A percentile compares a stretch with the other conserved stretches of the same genome.
phyloP scores from a whole-genome alignment of 257 asterid genomes.

The Prunella vulgaris region DNA sequence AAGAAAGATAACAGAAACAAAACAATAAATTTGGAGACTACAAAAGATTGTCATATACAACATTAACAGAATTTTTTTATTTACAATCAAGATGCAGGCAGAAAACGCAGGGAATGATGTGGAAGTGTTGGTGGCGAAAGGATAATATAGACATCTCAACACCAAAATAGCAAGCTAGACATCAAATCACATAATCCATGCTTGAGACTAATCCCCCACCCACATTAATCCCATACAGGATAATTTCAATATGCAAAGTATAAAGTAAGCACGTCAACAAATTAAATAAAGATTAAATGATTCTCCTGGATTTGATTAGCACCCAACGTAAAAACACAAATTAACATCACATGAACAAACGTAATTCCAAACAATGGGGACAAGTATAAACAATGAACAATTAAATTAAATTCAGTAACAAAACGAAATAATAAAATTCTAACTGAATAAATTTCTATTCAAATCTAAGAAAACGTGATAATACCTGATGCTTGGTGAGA shows the following conservation, averaged over 20 bases:
- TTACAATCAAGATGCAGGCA: background rate
- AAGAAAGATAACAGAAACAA: background rate
- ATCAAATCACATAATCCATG: too few relatives aligned
- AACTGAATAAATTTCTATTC: background rate
- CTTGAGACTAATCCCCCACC: background rate
- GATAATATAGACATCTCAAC: background rate
- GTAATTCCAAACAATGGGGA: background rate
- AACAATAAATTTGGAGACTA: background rate
- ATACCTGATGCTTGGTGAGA: slow-evolving; percentile 39
- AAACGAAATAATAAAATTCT: too few relatives aligned
- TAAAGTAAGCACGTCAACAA: background rate
- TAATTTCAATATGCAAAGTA: background rate
- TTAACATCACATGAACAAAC: background rate
- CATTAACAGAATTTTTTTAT: background rate
- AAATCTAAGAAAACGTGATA: background rate
- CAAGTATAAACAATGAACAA: background rate
- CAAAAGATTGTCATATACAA: background rate
- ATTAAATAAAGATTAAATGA: background rate
- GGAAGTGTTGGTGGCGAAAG: background rate
- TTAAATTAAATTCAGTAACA: background rate
- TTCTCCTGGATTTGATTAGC: background rate
- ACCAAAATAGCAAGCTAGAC: background rate
- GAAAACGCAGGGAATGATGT: background rate
- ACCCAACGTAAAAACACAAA: background rate
- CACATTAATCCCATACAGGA: background rate